A percentile compares a stretch with the other conserved stretches of the same genome.
phyloP scores from a whole-genome alignment of 2,329 filamentous ascomycete species.

The Talaromyces sp. region DNA sequence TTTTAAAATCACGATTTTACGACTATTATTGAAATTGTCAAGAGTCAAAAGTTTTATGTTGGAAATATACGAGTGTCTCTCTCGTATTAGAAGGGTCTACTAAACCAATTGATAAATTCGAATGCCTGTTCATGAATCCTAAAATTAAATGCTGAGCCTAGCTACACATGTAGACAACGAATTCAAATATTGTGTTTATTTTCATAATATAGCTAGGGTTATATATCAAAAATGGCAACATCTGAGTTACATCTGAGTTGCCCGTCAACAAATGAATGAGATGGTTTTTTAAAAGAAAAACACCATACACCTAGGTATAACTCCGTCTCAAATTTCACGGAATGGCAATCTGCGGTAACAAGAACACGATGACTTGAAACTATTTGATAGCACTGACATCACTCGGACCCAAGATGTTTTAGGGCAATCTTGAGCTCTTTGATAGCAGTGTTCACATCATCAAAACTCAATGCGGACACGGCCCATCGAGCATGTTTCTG shows the following conservation, averaged over 20 bases:
- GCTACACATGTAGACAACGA: not conserved
- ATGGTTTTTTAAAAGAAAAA: not conserved
- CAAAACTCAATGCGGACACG: conserved; percentile 93
- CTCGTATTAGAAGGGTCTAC: too few relatives aligned
- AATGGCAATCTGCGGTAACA: not conserved
- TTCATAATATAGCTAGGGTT: not conserved
- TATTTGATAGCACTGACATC: conserved; percentile 11
- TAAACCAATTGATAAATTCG: too few relatives aligned
- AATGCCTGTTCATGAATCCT: too few relatives aligned
- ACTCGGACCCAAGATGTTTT: conserved; percentile 60
- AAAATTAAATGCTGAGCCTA: not conserved
- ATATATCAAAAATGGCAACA: not conserved
- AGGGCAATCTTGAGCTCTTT: conserved; percentile 76
- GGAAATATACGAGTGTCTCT: too few relatives aligned
- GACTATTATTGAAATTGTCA: too few relatives aligned
- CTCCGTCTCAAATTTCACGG: not conserved
- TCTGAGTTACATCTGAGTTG: not conserved
- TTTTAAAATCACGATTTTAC: too few relatives aligned
- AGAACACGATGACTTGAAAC: not conserved
- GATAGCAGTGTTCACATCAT: conserved; percentile 86
- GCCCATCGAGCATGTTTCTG: conserved; percentile 98
- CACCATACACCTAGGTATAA: not conserved
- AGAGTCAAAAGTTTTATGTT: too few relatives aligned
- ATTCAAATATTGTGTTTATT: not conserved
- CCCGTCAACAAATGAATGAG: not conserved